Evolutionary conservation across 805 yeast species (phyloP).

Genomic region (Zygotorulaspora danielsina): DNA sequence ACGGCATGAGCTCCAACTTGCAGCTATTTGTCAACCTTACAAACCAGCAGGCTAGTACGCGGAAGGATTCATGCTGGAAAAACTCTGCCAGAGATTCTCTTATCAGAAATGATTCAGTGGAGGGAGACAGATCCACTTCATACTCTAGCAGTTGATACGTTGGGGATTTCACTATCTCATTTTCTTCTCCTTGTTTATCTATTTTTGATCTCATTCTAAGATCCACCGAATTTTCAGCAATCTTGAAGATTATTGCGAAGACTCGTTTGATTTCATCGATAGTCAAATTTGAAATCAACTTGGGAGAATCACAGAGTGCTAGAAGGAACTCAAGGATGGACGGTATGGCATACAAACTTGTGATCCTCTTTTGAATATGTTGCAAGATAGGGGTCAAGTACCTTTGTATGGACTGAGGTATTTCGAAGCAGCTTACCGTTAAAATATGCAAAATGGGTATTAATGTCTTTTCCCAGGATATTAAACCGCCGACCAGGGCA

Average conservation of each 20-base stretch:
- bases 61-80: slow-evolving; percentile 58
- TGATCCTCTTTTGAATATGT: slow-evolving; percentile 69
- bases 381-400: slow-evolving; percentile 63
- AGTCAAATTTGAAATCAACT: slow-evolving; percentile 65
- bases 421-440: slow-evolving; percentile 74
- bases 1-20: slow-evolving; percentile 57
- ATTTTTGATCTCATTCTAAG: slow-evolving; percentile 19
- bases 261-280: slow-evolving; percentile 73
- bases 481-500: slow-evolving; percentile 55
- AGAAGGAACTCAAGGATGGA: slow-evolving; percentile 72
- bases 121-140: slow-evolving; percentile 50
- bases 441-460: slow-evolving; percentile 73
- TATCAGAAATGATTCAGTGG: slow-evolving; percentile 45
- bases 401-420: slow-evolving; percentile 68
- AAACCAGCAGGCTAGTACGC: slow-evolving; percentile 68
- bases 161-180: neutral
- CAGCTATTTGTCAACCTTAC: slow-evolving; percentile 56
- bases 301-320: slow-evolving; percentile 61
- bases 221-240: slow-evolving; percentile 67
- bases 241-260: slow-evolving; percentile 78
- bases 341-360: slow-evolving; percentile 62
- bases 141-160: slow-evolving; percentile 39
- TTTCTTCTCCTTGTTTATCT: slow-evolving; percentile 1
- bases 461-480: slow-evolving; percentile 75
- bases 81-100: slow-evolving; percentile 56